phyloP scores from a whole-genome alignment of 768 basidiomycete species.

The Agaricus blazei region DNA sequence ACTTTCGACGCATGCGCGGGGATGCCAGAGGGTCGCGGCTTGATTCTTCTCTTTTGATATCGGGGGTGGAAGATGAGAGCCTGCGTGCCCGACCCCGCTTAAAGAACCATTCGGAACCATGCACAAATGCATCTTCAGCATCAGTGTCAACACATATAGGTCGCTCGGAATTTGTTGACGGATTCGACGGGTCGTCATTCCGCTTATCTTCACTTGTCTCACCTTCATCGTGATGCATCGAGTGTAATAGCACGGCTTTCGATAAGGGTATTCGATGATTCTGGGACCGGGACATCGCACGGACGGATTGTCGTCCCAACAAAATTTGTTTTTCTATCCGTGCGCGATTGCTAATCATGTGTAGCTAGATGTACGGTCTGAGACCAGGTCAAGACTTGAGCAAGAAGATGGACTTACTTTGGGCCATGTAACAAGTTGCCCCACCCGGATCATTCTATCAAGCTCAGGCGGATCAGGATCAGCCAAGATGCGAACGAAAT shows the following conservation, averaged over 20 bases:
- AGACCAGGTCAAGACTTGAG: not conserved
- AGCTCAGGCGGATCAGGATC: conserved; percentile 82
- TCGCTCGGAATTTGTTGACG: conserved; percentile 38
- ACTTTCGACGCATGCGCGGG: conserved; percentile 40
- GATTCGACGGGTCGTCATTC: conserved; percentile 21
- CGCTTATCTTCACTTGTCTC: conserved; percentile 7
- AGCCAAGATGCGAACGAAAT: conserved; percentile 79
- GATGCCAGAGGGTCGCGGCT: conserved; percentile 34
- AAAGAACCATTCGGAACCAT: conserved; percentile 51
- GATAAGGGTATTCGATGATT: conserved; percentile 17
- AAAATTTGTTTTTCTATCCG: conserved; percentile 80
- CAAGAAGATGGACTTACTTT: conserved; percentile 48
- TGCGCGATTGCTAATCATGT: conserved; percentile 91
- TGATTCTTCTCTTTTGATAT: conserved; percentile 8
- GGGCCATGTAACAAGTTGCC: conserved; percentile 93
- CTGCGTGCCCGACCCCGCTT: conserved; percentile 39
- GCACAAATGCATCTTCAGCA: conserved; percentile 64
- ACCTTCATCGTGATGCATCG: conserved; percentile 9
- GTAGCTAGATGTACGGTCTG: conserved; percentile 46
- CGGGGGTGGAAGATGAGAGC: conserved; percentile 23
- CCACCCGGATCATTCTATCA: conserved; percentile 81
- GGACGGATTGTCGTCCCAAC: conserved; percentile 69
- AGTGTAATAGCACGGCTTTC: conserved; percentile 17
- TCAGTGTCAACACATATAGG: conserved; percentile 78
- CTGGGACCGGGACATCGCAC: conserved; percentile 43